Conservation (phyloP, 345 rosid species). For the Syzygium aqueum region DNA sequence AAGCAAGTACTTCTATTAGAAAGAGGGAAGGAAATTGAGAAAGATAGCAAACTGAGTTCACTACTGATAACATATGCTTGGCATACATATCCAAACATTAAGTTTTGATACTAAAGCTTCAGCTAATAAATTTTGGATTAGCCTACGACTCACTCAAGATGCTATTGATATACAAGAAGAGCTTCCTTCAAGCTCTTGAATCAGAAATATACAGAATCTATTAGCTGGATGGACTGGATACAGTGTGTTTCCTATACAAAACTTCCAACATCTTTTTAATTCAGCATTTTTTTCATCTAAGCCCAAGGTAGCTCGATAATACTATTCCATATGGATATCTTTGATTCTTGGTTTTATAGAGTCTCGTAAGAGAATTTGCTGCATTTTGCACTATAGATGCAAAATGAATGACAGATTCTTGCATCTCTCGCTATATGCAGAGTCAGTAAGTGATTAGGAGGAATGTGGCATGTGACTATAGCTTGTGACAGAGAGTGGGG, state of each 20-base stretch:
- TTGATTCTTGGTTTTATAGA: not conserved
- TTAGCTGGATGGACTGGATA: not conserved
- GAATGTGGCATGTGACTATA: not conserved
- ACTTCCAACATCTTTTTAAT: not conserved
- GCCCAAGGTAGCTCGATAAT: not conserved
- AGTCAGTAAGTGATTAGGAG: not conserved
- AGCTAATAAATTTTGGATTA: not conserved
- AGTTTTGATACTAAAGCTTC: not conserved
- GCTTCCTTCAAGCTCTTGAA: not conserved
- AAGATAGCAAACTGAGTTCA: not conserved
- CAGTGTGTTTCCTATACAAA: not conserved
- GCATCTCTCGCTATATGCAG: not conserved
- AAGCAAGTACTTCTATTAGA: not conserved
- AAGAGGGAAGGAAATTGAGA: not conserved
- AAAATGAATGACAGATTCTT: not conserved
- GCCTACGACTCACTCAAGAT: not conserved
- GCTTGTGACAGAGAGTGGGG: not conserved
- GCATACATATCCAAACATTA: not conserved
- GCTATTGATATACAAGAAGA: not conserved
- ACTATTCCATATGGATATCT: not conserved
- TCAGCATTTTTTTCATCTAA: not conserved
- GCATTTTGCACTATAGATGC: not conserved
- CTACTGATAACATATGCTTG: not conserved
- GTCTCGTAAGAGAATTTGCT: not conserved
- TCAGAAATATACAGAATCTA: not conserved